Evolutionary conservation across 78 protist species (phyloP).

Genomic region (Dictyostelium citrinum): DNA sequence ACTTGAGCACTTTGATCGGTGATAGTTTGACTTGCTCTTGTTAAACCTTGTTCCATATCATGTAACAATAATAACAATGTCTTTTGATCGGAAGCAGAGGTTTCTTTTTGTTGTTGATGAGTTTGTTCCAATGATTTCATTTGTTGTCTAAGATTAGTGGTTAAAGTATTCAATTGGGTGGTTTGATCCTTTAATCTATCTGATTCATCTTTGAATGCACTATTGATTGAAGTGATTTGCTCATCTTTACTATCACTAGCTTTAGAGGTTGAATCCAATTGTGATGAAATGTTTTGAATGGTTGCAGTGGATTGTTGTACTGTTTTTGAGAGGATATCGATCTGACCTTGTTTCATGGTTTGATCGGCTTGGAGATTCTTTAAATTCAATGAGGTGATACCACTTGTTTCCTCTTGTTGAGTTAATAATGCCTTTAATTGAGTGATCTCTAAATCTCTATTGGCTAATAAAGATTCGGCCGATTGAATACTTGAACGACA

Average conservation of each 20-base stretch:
- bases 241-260: constrained; percentile 6
- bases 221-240: constrained; percentile 6
- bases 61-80: neutral
- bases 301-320: constrained; percentile 19
- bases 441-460: neutral
- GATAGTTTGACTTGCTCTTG: constrained; percentile 64
- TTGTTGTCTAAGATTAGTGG: constrained; percentile 21
- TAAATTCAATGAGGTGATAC: neutral
- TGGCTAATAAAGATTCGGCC: neutral
- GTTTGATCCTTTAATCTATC: constrained; percentile 52
- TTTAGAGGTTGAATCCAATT: neutral
- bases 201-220: constrained; percentile 34
- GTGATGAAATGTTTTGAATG: constrained; percentile 9
- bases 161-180: neutral
- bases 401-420: neutral
- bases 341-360: constrained; percentile 14
- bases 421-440: neutral
- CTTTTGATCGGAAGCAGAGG: constrained; percentile 18
- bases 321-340: constrained; percentile 20
- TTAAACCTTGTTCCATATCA: constrained; percentile 52
- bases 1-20: constrained; percentile 50
- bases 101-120: constrained; percentile 27
- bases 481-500: neutral
- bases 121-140: constrained; percentile 50
- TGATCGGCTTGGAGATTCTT: neutral